Percentiles rank a stretch among this genome's conserved stretches.
Conservation (phyloP, 176 grass and related monocot genomes). For the Sorghum bicolor region Sorghum_bicolor_NCBIv3 NC_012878.2:52763001-52763500, state of each 20-base stretch:
- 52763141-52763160: background rate
- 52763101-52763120: background rate
- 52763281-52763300: background rate
- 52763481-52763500: no score
- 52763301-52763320: background rate
- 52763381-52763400: no score
- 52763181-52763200: background rate
- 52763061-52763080: background rate
- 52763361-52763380: no score
- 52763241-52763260: background rate
- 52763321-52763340: background rate
- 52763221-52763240: background rate
- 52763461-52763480: no score
- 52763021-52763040: background rate
- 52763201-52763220: background rate
- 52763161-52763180: background rate
- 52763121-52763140: background rate
- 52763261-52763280: background rate
- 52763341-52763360: no score
- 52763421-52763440: no score
- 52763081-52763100: background rate
- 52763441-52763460: no score
- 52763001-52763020: background rate
- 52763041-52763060: background rate
- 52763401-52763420: no score